A percentile compares a stretch with the other conserved stretches of the same genome.
Evolutionary conservation across 1,284 basidiomycete genomes (phyloP).

Genomic region (Irpex rosettiformis): DNA sequence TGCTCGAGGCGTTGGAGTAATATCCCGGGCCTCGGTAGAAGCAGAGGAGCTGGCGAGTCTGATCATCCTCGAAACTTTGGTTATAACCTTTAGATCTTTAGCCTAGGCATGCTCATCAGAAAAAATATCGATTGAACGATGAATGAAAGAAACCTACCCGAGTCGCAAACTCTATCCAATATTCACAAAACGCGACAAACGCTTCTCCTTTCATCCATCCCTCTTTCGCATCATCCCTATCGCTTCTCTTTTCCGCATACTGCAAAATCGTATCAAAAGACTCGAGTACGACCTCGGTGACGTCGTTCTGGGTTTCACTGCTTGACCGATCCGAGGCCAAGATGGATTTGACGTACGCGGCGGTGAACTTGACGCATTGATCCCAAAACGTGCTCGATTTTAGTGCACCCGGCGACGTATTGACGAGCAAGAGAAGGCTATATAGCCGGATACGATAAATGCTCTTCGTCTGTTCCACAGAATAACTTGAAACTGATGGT

Average conservation of each 20-base stretch:
- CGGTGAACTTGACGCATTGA: constrained; percentile 53
- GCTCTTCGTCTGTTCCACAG: constrained; percentile 21
- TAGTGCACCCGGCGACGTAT: constrained; percentile 29
- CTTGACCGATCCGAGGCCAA: constrained; percentile 2
- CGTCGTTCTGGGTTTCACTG: constrained; percentile 28
- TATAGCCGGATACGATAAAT: constrained; percentile 41
- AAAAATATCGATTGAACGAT: neutral
- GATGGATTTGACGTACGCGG: constrained; percentile 38
- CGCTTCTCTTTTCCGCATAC: constrained; percentile 26
- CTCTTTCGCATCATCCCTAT: too few species aligned
- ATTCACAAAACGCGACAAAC: constrained; percentile 64
- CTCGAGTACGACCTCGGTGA: constrained; percentile 36
- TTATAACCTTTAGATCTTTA: constrained; percentile 38
- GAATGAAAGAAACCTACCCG: constrained; percentile 19
- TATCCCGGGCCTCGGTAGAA: too few species aligned
- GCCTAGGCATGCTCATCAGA: constrained; percentile 31
- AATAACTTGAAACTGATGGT: neutral
- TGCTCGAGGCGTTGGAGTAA: neutral
- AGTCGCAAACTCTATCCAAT: constrained; percentile 33
- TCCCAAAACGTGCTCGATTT: constrained; percentile 56
- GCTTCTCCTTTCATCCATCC: constrained; percentile 44
- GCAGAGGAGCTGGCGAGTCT: neutral
- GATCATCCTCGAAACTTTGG: neutral
- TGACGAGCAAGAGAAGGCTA: constrained; percentile 29
- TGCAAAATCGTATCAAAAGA: constrained; percentile 36